Base-by-base conservation (phyloP, 805 yeast genomes). In the Starmerella apis region DNA sequence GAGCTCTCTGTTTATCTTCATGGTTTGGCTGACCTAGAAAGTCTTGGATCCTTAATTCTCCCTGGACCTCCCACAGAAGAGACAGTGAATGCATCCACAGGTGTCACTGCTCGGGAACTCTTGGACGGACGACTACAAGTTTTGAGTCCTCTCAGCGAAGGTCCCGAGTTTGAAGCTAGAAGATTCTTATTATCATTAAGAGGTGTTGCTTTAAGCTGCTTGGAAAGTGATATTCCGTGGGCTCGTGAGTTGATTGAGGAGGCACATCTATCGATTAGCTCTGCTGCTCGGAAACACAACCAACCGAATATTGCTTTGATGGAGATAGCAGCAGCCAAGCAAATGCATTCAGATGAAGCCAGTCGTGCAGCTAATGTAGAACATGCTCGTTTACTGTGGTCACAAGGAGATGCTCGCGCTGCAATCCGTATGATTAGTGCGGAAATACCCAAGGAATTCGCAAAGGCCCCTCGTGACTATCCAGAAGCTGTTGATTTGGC, bases 331-430 rank as follows among this genome's bases (percentile, higher is more conserved):
- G 43, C 51, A 1, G 61, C 62, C 1, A 50, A 53, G 27, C 51
- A 55, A 33, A 43, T 47, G 23, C 39, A 42, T 10, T 37, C 51
- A 22, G 38, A 23, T 5, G 27, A 32, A 4, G 56, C 58, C 1
- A 41, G 33, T 27, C 32, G 44, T 4, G 32, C 44, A 27, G 44
- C 44, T 2, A 52, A 47, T 16, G 49, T 47, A 5, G 59, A 51
- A 31, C 54, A 57, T 24, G 61, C 62, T 0, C 80, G 83, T 50
- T 71, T 92, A 8, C 65, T 86, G 35, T 90, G 97, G 96, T 81
- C 79, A 3, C 86, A 84, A 61, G 95, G 94, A 0, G 94, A 86
- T 55, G 85, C 78, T 52, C 76, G 87, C 22, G 81, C 86, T 57
- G 97, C 97, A 0, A 72, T 90, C 39, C 79, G 82, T 46, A 70